Evolutionary conservation across 1,139 yeast genomes (phyloP).

Genomic region (Debaryomyces nepalensis): DNA sequence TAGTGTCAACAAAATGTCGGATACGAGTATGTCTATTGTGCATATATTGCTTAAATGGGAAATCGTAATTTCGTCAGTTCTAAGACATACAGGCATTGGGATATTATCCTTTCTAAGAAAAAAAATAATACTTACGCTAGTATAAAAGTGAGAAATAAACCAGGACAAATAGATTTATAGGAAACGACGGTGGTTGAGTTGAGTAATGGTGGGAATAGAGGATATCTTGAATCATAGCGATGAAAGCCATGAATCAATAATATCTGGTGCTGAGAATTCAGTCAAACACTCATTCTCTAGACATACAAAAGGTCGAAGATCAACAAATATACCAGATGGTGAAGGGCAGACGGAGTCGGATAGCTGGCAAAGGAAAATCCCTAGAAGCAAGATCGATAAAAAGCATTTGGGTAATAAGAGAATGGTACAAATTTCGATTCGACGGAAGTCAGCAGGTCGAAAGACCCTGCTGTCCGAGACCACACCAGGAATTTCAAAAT

Average conservation of each 20-base stretch:
- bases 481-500: constrained; percentile 27
- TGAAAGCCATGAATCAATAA: background rate
- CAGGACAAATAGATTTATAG: background rate
- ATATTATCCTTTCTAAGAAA: background rate
- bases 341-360: background rate
- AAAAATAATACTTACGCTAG: background rate
- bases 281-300: too few relatives aligned
- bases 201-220: constrained; percentile 12
- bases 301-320: too few relatives aligned
- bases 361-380: constrained; percentile 15
- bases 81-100: background rate
- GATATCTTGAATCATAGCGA: constrained; percentile 10
- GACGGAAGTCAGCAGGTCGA: constrained; percentile 36
- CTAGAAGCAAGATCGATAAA: constrained; percentile 32
- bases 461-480: constrained; percentile 19
- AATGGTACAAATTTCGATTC: constrained; percentile 45
- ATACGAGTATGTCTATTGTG: background rate
- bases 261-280: background rate
- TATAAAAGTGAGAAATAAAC: background rate
- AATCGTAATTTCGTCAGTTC: background rate
- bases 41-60: background rate
- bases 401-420: constrained; percentile 25
- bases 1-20: too few relatives aligned
- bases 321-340: background rate
- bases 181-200: background rate